Evolutionary conservation across 1,284 basidiomycete genomes (phyloP).

Genomic region (Lignosus rhinocerotis): DNA sequence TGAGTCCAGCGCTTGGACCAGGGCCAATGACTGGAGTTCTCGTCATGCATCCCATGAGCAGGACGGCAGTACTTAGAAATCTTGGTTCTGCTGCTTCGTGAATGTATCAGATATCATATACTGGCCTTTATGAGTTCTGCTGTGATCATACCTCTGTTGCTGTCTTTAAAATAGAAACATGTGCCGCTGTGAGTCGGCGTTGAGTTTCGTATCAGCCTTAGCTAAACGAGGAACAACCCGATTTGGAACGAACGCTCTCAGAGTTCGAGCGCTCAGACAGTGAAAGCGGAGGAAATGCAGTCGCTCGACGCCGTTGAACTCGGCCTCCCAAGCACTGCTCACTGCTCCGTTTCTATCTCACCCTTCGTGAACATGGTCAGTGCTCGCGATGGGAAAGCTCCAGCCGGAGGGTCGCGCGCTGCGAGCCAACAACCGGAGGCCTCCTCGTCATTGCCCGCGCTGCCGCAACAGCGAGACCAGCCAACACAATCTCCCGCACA

Average conservation of each 20-base stretch:
- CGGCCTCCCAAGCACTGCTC: background rate
- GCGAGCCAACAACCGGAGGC: conserved; percentile 12
- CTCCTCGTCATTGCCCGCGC: conserved; percentile 20
- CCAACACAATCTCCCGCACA: conserved; percentile 18
- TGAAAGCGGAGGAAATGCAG: background rate
- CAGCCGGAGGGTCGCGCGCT: conserved; percentile 13
- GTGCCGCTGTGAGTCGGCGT: no score
- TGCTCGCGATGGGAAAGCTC: conserved; percentile 13
- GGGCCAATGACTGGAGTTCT: conserved; percentile 4
- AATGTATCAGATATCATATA: conserved; percentile 1
- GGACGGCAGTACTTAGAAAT: background rate
- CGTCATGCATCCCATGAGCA: background rate
- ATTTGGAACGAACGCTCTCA: conserved; percentile 20
- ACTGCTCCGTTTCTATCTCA: background rate
- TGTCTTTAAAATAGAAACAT: conserved; percentile 6
- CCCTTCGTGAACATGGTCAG: conserved; percentile 9
- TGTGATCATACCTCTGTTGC: background rate
- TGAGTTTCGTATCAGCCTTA: no score
- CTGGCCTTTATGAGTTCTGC: no score
- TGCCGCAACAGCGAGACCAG: conserved; percentile 1
- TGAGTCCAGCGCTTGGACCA: conserved; percentile 8
- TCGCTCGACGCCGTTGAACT: conserved; percentile 8
- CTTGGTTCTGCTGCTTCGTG: background rate
- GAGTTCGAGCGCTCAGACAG: conserved; percentile 18
- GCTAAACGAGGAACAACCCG: background rate